Base-by-base conservation (phyloP, 169 alveolate species). In the Plasmodium coatneyi region DNA sequence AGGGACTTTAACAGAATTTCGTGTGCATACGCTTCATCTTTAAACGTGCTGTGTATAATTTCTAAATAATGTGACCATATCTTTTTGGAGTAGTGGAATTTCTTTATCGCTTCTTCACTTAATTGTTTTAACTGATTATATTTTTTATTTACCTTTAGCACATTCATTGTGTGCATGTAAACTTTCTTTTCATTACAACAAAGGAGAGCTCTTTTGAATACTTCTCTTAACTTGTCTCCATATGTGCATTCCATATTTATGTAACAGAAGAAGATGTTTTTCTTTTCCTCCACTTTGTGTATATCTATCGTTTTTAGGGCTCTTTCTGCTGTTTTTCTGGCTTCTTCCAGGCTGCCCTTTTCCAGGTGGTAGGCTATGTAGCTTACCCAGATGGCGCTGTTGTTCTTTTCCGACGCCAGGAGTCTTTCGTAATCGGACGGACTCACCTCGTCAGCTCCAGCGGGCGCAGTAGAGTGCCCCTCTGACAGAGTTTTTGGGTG, bases 341-440 rank as follows among this genome's bases (percentile, higher is more conserved):
- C 98, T 70, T 89, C 95, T 70, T 97, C 96, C 39, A 96, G 80
- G 41, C 96, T 96, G 5, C 97, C 97, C 71, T 86, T 83, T 90
- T 96, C 95, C 32, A 97, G 84, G 92, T 96, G 95, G 80, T 94
- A 97, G 28, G 98, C 97, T 96, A 97, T 97, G 92, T 97, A 97
- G 82, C 95, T 95, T 5, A 86, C 92, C 96, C 96, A 95, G 12
- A 95, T 81, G 5, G 96, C 92, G 39, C 96, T 92, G n/a, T 92
- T 95, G 66, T 95, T 95, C 78, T 80, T 95, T 91, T 95, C 93
- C 30, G 96, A 89, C n/a, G 82, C 80, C 43, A 95, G 39, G 41
- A 92, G 54, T 25, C 90, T 95, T 71, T 95, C 96, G 83, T 92
- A 95, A 25, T 95, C 96, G 60, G 49, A 28, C 1, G 93, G 82